phyloP scores from a whole-genome alignment of 2,329 filamentous ascomycete genomes.

The Xylaria sp. region DNA sequence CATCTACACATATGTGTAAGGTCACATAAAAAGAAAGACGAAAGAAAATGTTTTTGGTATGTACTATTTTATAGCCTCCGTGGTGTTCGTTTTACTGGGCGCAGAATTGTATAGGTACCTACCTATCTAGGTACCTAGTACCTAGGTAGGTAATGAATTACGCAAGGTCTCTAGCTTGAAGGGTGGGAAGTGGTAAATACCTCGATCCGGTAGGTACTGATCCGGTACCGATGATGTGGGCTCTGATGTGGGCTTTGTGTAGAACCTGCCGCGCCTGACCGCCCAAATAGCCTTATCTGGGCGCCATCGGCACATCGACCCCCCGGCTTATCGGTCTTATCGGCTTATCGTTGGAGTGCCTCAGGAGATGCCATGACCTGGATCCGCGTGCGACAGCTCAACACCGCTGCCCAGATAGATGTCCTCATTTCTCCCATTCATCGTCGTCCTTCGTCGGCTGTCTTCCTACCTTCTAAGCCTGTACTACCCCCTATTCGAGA shows the following conservation, averaged over 20 bases:
- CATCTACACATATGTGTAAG: too few relatives aligned
- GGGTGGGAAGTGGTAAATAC: too few relatives aligned
- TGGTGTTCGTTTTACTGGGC: too few relatives aligned
- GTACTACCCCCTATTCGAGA: constrained; percentile 1
- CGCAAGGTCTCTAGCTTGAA: too few relatives aligned
- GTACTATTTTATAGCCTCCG: too few relatives aligned
- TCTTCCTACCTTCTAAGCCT: neutral
- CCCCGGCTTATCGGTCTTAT: constrained; percentile 17
- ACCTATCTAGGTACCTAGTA: too few relatives aligned
- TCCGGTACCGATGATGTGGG: too few relatives aligned
- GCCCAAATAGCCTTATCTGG: constrained; percentile 2
- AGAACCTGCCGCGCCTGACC: constrained; percentile 12
- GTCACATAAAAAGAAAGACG: too few relatives aligned
- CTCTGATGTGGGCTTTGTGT: neutral
- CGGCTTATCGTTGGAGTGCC: constrained; percentile 18
- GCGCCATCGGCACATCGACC: constrained; percentile 6
- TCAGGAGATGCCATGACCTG: constrained; percentile 23
- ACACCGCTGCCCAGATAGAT: constrained; percentile 24
- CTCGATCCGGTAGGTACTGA: too few relatives aligned
- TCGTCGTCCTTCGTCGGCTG: neutral
- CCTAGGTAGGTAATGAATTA: too few relatives aligned
- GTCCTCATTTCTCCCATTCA: constrained; percentile 19
- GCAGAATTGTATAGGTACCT: too few relatives aligned
- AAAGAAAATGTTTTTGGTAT: too few relatives aligned
- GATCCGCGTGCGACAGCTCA: constrained; percentile 36